phyloP scores from a whole-genome alignment of 2,329 filamentous ascomycete genomes.

The Monascus ruber region DNA sequence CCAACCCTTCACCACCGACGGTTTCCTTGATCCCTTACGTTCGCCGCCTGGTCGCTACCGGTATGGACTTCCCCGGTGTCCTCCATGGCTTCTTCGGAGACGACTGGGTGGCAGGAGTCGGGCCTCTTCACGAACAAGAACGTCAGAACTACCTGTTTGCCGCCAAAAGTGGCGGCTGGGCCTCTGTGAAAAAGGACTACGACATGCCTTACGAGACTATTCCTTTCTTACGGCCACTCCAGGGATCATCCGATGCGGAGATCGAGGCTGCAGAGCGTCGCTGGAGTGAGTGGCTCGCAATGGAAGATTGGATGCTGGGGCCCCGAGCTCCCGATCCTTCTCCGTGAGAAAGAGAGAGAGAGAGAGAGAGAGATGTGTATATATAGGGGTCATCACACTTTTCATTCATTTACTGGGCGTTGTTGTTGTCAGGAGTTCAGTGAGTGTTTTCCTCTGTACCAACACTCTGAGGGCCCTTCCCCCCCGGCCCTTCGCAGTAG shows the following conservation, averaged over 20 bases:
- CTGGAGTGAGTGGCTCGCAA: slow-evolving; percentile 92
- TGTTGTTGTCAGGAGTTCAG: too few species aligned
- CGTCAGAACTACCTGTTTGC: slow-evolving; percentile 90
- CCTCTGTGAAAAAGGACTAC: slow-evolving; percentile 78
- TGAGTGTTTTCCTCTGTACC: too few species aligned
- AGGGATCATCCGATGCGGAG: slow-evolving; percentile 64
- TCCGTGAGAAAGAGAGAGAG: too few species aligned
- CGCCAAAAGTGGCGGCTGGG: slow-evolving; percentile 84
- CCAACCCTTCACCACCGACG: slow-evolving; percentile 21
- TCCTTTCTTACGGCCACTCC: slow-evolving; percentile 77
- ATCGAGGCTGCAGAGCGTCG: slow-evolving; percentile 69
- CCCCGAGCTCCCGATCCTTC: slow-evolving; percentile 50
- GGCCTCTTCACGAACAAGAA: slow-evolving; percentile 76
- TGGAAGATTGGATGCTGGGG: slow-evolving; percentile 99
- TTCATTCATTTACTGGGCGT: too few species aligned
- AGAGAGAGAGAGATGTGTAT: too few species aligned
- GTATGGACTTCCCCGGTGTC: slow-evolving; percentile 77
- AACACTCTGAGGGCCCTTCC: too few species aligned
- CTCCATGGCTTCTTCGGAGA: slow-evolving; percentile 96
- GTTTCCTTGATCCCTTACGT: slow-evolving; percentile 80
- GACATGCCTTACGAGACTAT: slow-evolving; percentile 78
- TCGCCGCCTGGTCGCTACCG: slow-evolving; percentile 78
- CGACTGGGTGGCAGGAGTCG: slow-evolving; percentile 71
- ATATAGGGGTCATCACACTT: too few species aligned
- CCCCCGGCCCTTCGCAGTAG: too few species aligned